These are phyloP conservation scores for Isoetes taiwanensis DNA, from an alignment of 75 land plant genomes.

Conservation along the genomic window DNA sequence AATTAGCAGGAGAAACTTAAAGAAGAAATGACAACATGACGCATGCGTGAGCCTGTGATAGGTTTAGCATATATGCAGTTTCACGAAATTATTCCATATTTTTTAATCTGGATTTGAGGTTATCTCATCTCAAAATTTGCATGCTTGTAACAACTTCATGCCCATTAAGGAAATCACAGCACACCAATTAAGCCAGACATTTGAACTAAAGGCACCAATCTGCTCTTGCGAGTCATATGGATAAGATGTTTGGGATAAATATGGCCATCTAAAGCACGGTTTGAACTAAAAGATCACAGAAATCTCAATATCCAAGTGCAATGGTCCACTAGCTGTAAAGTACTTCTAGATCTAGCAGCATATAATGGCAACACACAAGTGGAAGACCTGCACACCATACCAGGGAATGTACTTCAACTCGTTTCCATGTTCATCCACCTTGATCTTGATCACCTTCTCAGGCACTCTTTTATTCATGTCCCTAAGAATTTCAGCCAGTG, in stretches of 20 bases:
- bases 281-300: not conserved
- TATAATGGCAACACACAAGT: too few species aligned
- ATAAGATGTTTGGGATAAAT: not conserved
- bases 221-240: not conserved
- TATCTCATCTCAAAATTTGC: not conserved
- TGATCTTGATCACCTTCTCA: conserved; percentile 56
- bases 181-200: too few species aligned
- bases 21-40: not conserved
- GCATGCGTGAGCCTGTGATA: conserved; percentile 1
- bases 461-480: conserved; percentile 95
- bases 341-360: too few species aligned
- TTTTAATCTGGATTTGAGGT: not conserved
- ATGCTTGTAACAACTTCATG: too few species aligned
- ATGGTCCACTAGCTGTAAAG: not conserved
- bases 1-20: not conserved
- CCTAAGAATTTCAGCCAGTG: conserved; percentile 81
- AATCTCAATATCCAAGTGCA: not conserved
- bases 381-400: too few species aligned
- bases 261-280: not conserved
- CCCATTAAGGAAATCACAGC: too few species aligned
- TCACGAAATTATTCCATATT: not conserved
- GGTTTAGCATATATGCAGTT: not conserved
- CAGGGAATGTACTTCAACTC: conserved; percentile 57
- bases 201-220: not conserved
- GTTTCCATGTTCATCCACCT: conserved; percentile 9